A percentile compares a stretch with the other conserved stretches of the same genome.
These are phyloP conservation scores for Citrullus colocynthis DNA, from an alignment of 306 rosid genomes.

Conservation along the genomic window DNA sequence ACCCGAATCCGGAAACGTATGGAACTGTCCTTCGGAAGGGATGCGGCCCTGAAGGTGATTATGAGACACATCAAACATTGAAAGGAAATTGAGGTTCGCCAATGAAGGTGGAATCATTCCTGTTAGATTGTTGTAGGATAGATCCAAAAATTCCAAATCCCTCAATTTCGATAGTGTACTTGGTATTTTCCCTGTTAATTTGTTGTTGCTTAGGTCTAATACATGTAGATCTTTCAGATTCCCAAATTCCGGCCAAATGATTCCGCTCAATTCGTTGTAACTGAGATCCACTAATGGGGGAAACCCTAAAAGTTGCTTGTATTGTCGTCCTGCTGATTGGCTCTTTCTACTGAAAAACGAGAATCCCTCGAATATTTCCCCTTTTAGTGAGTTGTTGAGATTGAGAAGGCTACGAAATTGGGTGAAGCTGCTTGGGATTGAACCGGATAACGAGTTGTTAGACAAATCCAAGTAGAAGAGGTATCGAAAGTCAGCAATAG, in stretches of 20 bases:
- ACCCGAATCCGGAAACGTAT: slow-evolving; percentile 35
- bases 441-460: slow-evolving; percentile 39
- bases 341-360: slow-evolving; percentile 32
- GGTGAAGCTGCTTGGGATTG: slow-evolving; percentile 25
- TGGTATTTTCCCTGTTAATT: slow-evolving; percentile 32
- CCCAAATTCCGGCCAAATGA: slow-evolving; percentile 43
- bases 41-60: slow-evolving; percentile 34
- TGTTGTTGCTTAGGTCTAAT: slow-evolving; percentile 27
- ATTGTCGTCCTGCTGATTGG: slow-evolving; percentile 26
- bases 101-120: slow-evolving; percentile 30
- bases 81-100: slow-evolving; percentile 27
- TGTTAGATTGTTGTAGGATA: slow-evolving; percentile 32
- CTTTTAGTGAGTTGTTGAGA: slow-evolving; percentile 7
- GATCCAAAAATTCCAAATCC: slow-evolving; percentile 42
- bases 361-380: slow-evolving; percentile 23
- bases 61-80: slow-evolving; percentile 34
- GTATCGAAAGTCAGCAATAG: slow-evolving; percentile 21
- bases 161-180: slow-evolving; percentile 16
- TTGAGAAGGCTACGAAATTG: slow-evolving; percentile 16
- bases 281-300: slow-evolving; percentile 36
- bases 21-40: slow-evolving; percentile 35
- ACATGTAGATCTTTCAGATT: slow-evolving; percentile 27
- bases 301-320: slow-evolving; percentile 32
- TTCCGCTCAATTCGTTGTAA: slow-evolving; percentile 27
- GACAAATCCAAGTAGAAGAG: slow-evolving; percentile 53